A percentile compares a stretch with the other conserved stretches of the same genome.
Evolutionary conservation across 306 rosid species (phyloP).

Genomic region (Rubus parviflorus): DNA sequence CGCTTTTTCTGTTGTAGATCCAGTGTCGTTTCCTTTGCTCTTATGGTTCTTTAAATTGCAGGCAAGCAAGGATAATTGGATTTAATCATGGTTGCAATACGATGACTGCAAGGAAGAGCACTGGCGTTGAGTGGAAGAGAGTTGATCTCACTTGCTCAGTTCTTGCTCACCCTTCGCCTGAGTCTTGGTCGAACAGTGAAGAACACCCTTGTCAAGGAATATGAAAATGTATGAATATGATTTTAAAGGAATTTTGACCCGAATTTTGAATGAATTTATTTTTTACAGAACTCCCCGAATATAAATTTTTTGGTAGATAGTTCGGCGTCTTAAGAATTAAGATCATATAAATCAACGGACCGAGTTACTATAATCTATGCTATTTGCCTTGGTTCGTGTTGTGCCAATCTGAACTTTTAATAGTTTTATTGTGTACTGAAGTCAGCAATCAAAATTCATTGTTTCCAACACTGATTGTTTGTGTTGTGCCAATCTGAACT

Average conservation of each 20-base stretch:
- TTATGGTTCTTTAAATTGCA: conserved; percentile 34
- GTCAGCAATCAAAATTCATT: neutral
- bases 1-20: neutral
- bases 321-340: neutral
- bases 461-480: neutral
- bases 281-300: neutral
- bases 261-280: neutral
- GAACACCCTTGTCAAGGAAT: neutral
- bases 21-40: conserved; percentile 15
- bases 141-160: neutral
- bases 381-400: neutral
- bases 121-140: neutral
- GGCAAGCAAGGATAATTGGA: conserved; percentile 38
- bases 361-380: neutral
- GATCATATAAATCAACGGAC: neutral
- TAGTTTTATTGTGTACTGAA: neutral
- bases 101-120: neutral
- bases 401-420: neutral
- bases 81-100: neutral
- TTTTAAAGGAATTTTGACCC: neutral
- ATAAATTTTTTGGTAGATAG: conserved; percentile 1
- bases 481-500: neutral
- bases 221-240: neutral
- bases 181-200: neutral
- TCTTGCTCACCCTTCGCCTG: neutral